These are phyloP conservation scores for Hemileia vastatrix DNA, from an alignment of 1,284 basidiomycete species.

Conservation along the genomic window DNA sequence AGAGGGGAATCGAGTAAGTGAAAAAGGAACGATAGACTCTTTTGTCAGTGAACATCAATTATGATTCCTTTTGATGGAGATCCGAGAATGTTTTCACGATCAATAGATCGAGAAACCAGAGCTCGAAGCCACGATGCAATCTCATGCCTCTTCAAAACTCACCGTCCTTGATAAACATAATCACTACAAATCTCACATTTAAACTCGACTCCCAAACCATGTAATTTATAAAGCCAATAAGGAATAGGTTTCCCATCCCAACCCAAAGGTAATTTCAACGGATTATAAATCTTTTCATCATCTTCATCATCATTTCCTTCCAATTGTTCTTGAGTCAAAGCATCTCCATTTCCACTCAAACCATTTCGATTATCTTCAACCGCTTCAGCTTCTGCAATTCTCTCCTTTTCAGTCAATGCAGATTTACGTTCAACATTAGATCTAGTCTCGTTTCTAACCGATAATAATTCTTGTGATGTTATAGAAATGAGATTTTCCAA, in stretches of 20 bases:
- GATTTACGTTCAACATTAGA: slow-evolving; percentile 92
- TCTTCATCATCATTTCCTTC: slow-evolving; percentile 57
- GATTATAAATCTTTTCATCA: slow-evolving; percentile 92
- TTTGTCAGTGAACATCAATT: too few species aligned
- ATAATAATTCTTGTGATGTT: slow-evolving; percentile 51
- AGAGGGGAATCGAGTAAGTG: too few species aligned
- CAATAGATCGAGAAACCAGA: too few species aligned
- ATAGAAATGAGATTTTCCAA: slow-evolving; percentile 16
- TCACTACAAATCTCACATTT: slow-evolving; percentile 91
- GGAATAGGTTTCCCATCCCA: slow-evolving; percentile 99
- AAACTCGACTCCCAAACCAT: slow-evolving; percentile 94
- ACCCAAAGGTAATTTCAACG: slow-evolving; percentile 88
- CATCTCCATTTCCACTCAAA: slow-evolving; percentile 52
- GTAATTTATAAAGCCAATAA: slow-evolving; percentile 96
- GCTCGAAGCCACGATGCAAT: too few species aligned
- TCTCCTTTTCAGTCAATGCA: slow-evolving; percentile 88
- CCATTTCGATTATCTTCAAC: slow-evolving; percentile 52
- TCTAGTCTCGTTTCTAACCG: slow-evolving; percentile 68
- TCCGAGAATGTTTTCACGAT: too few species aligned
- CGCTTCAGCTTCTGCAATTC: slow-evolving; percentile 87
- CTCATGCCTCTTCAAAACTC: too few species aligned
- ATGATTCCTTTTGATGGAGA: too few species aligned
- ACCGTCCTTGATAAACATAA: slow-evolving; percentile 55
- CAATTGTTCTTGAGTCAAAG: slow-evolving; percentile 36
- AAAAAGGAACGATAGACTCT: too few species aligned